Base-by-base conservation (phyloP, 306 rosid species). In the Corylus americana region DNA sequence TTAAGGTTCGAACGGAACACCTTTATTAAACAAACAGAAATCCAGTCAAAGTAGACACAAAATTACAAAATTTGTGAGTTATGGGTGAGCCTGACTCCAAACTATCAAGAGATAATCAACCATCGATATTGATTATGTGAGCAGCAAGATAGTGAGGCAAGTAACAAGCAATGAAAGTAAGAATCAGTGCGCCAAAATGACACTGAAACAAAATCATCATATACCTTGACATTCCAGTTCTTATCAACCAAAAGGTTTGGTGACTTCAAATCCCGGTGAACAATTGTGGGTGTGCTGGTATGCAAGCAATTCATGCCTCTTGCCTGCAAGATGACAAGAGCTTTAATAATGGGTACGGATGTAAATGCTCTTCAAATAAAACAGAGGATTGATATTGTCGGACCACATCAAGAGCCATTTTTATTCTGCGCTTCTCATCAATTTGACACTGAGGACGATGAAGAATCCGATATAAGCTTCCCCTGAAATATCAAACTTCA, bases 301-400 rank as follows among this genome's bases (percentile, higher is more conserved):
- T 95, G 99, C 86, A 95, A 89, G 93, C 99, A 95, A 88, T 93
- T 95, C 99, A 95, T 95, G 76, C 99, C 99, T 92, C 89, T 90
- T 39, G 99, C 99, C 99, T 95, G 88, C 81, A 85, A 85, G 82
- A 80, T n/a, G 73, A 31, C 76, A 58, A 47, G 61, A 42, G 77
- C 50, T 74, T 76, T 59, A 75, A 81, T 73, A 59, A 76, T 83
- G 50, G 59, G 77, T 67, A 80, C 54, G 66, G 10, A 49, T 55
- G 79, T 75, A 69, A 78, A 67, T 71, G 39, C 47, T 31, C 17
- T 72, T 75, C 55, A 11, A 78, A 69, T 72, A 64, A 74, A 54
- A 74, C 37, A 78, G 7, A 68, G 73, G 67, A 54, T 58, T 35
- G 49, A 51, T 53, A 37, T 75, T 73, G 80, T 84, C 89, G 77